Evolutionary conservation across 352 stramenopile species (phyloP), one percentile per base, ranked within the genome.

Genomic region (Pythium dissimile): DNA sequence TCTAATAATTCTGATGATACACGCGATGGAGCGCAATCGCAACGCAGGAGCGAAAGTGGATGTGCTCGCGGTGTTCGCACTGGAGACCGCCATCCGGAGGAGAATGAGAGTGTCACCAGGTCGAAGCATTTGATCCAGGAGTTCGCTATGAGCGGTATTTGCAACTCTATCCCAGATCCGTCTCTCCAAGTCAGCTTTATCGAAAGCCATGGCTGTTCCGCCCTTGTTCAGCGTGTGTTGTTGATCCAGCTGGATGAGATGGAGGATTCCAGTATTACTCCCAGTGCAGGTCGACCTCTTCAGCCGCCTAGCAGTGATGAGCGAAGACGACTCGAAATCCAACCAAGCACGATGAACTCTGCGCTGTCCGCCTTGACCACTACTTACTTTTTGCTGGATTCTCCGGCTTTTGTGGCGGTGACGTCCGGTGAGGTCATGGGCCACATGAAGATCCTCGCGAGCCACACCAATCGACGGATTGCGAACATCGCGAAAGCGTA

Each of bases 101-200:
- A 57, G 15, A 24, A 13, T 12, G 49, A 34, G 20, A 54, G 35
- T 7, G 45, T 58, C 5, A 4, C 32, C 5, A 28, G 39, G 30
- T 66, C 54, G 20, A 79, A 72, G 56, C 49, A 57, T 3, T 51
- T 72, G n/a, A 46, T 89, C 9, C 66, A 81, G 13, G 76, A 89
- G 67, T 90, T 89, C 49, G 80, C 80, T 26, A 57, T 92, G 27
- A 78, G 74, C 34, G 82, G 82, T 9, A 89, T 92, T 59, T 85
- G 74, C 62, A 92, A 92, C 51, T 92, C 76, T 61, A 75, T 88
- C n/a, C 51, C 73, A 0, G 82, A 89, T 48, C 72, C 75, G 8
- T 39, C 46, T 28, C 63, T 92, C 11, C 82, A 89, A 42, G 54
- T 70, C 18, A 66, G 70, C 24, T 89, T 92, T 57, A 69, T 88